Base-by-base conservation (phyloP, 441 rosid genomes). In the Erodium trifolium region DNA sequence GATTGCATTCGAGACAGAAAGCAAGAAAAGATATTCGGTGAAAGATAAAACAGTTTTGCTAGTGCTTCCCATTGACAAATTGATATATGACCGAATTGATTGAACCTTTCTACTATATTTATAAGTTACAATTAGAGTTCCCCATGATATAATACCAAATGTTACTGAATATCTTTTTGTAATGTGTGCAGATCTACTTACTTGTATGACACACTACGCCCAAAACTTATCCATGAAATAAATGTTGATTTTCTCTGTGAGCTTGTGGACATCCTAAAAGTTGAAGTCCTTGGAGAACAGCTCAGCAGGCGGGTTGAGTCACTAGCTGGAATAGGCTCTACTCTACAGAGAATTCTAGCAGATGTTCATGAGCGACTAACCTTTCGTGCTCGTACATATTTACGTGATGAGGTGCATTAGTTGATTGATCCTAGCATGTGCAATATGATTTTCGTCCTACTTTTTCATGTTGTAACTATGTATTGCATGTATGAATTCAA, bases 281-380 rank as follows among this genome's bases (percentile, higher is more conserved):
- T 91, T 76, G 96, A 94, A 88, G 96, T 92, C 77, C 75, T 90
- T 78, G 94, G 96, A 67, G 97, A 94, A 77, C 96, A 90, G 79
- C 79, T 85, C 60, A 83, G 81, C 74, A 88, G 96, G 78, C 82
- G 88, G 68, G 83, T 87, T 71, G 97, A 90, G 76, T 80, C 91
- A 17, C 75, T 94, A 72, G 94, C 91, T 35, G 99, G 99, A 67
- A 74, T 94, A 72, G 86, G 85, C 63, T 96, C 99, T 68, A 94
- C 96, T 57, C 66, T 94, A 67, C 87, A 90, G 82, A 87, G 99
- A 87, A 90, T 94, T 70, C 82, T 94, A 70, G 99, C 88, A 11
- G 97, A 94, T 75, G 85, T 92, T 75, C 92, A 90, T 1, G 99
- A 88, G 79, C 87, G 99, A 71, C 76, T 94, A 78, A 92, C 99